These are phyloP conservation scores for Mycocalia duriaeana DNA, from an alignment of 1,284 basidiomycete genomes.

Conservation along the genomic window DNA sequence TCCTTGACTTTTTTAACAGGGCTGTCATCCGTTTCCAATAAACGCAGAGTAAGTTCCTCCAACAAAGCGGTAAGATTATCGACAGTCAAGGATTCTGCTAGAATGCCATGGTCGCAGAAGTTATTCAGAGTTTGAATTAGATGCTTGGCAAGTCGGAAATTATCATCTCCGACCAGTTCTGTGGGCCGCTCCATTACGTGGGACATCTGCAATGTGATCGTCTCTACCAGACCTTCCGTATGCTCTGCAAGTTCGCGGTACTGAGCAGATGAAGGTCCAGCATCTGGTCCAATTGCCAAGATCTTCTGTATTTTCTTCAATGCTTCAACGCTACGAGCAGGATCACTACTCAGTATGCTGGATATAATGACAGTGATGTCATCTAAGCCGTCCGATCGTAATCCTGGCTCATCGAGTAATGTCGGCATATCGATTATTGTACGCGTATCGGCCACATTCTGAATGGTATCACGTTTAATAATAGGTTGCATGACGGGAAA, in stretches of 20 bases:
- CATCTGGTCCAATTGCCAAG: slow-evolving; percentile 69
- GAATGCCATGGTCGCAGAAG: slow-evolving; percentile 80
- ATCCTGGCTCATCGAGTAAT: slow-evolving; percentile 11
- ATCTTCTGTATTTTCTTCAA: slow-evolving; percentile 88
- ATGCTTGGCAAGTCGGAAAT: slow-evolving; percentile 91
- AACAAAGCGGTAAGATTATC: slow-evolving; percentile 76
- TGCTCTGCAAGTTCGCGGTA: slow-evolving; percentile 80
- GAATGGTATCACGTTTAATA: no score
- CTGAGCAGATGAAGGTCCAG: slow-evolving; percentile 57
- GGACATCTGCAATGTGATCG: slow-evolving; percentile 83
- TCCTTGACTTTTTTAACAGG: slow-evolving; percentile 74
- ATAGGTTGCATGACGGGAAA: no score
- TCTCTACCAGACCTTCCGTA: slow-evolving; percentile 83
- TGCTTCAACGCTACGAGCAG: slow-evolving; percentile 84
- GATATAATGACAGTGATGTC: slow-evolving; percentile 77
- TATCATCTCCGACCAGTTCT: slow-evolving; percentile 66
- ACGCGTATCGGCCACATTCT: no score
- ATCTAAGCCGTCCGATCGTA: slow-evolving; percentile 35
- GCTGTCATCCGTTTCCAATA: slow-evolving; percentile 89
- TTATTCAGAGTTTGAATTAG: slow-evolving; percentile 91
- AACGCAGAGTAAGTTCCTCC: slow-evolving; percentile 82
- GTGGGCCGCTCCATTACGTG: slow-evolving; percentile 81
- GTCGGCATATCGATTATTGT: no score
- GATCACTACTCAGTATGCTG: slow-evolving; percentile 81
- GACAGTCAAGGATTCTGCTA: slow-evolving; percentile 79